A percentile compares a stretch with the other conserved stretches of the same genome.
Evolutionary conservation across 306 rosid genomes (phyloP).

Genomic region (Pyrus communis): DNA sequence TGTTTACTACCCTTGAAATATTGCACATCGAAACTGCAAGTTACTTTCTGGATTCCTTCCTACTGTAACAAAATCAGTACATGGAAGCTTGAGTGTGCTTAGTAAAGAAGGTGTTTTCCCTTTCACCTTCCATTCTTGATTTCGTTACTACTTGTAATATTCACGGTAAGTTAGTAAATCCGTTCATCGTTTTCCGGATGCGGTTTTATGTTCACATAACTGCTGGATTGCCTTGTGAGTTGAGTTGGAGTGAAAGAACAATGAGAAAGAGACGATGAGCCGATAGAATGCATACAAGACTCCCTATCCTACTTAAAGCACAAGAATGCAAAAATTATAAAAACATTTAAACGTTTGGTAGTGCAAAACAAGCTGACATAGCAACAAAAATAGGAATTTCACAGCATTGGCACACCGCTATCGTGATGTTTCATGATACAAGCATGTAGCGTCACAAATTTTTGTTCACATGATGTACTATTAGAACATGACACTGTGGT

Average conservation of each 20-base stretch:
- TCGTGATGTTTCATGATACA: too few relatives aligned
- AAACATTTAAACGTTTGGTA: too few relatives aligned
- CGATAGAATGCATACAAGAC: too few relatives aligned
- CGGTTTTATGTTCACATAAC: background rate
- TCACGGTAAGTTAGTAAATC: background rate
- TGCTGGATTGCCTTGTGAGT: background rate
- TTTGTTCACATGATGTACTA: too few relatives aligned
- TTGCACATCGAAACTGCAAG: background rate
- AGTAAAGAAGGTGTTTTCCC: background rate
- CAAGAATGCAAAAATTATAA: too few relatives aligned
- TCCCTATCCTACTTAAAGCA: too few relatives aligned
- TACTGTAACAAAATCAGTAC: background rate
- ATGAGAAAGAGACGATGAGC: too few relatives aligned
- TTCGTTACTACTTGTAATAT: background rate
- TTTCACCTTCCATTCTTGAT: background rate
- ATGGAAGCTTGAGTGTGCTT: background rate
- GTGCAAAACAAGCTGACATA: too few relatives aligned
- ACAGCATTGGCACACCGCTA: too few relatives aligned
- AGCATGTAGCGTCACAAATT: too few relatives aligned
- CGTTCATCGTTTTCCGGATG: background rate
- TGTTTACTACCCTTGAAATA: background rate
- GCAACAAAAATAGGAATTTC: too few relatives aligned
- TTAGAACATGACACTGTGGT: too few relatives aligned
- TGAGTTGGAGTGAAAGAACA: background rate
- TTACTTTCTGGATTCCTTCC: background rate